A percentile compares a stretch with the other conserved stretches of the same genome.
These are phyloP conservation scores for Fraxinus platypoda DNA, from an alignment of 305 asterid species.

Conservation along the genomic window DNA sequence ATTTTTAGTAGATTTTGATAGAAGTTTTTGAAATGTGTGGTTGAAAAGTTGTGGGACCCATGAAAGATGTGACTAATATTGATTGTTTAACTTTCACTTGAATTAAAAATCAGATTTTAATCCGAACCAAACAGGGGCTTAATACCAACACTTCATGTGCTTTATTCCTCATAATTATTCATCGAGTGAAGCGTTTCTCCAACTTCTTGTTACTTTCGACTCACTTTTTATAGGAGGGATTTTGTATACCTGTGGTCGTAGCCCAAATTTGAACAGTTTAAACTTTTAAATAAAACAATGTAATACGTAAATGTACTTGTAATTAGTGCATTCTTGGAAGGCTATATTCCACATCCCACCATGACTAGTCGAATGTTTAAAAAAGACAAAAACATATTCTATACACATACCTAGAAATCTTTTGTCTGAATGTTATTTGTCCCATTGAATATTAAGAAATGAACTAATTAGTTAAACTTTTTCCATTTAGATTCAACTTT, in stretches of 20 bases:
- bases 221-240: background rate
- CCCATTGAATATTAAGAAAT: background rate
- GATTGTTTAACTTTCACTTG: too few species aligned
- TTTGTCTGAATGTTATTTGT: background rate
- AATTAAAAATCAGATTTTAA: too few species aligned
- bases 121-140: too few species aligned
- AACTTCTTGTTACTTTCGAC: background rate
- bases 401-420: background rate
- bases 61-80: too few species aligned
- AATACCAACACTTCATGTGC: background rate
- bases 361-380: background rate
- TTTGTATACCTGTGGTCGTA: background rate
- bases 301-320: background rate
- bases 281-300: background rate
- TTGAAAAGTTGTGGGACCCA: too few species aligned
- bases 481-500: background rate
- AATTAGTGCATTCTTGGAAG: background rate
- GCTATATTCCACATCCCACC: background rate
- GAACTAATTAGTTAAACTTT: background rate
- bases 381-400: background rate
- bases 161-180: background rate
- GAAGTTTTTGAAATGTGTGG: too few species aligned
- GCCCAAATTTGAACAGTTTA: background rate
- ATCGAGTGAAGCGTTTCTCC: background rate
- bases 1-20: too few species aligned